A percentile compares a stretch with the other conserved stretches of the same genome.
phyloP scores from a whole-genome alignment of 129 eudicot species.

The Arctium minus region DNA sequence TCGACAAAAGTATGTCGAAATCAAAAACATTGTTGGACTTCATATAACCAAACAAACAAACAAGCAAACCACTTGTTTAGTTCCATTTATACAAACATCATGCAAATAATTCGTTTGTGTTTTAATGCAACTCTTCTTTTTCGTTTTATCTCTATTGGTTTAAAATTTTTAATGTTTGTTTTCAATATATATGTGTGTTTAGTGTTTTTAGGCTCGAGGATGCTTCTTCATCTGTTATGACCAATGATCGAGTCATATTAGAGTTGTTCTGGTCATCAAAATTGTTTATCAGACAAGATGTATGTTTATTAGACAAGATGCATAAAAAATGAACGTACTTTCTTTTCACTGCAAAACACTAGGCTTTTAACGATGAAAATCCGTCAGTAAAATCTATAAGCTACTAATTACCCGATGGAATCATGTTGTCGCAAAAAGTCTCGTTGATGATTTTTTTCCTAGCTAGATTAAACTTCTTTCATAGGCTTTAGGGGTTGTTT shows the following conservation, averaged over 20 bases:
- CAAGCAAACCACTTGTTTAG: conserved; percentile 13
- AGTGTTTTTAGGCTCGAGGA: not conserved
- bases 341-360: too few species aligned
- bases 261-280: not conserved
- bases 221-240: not conserved
- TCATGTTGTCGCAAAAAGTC: too few species aligned
- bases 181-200: not conserved
- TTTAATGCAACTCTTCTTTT: conserved; percentile 8
- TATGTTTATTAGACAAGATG: too few species aligned
- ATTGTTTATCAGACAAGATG: too few species aligned
- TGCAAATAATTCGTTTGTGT: conserved; percentile 7
- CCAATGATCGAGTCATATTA: not conserved
- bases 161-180: not conserved
- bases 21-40: conserved; percentile 13
- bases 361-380: too few species aligned
- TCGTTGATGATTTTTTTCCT: too few species aligned
- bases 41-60: conserved; percentile 20
- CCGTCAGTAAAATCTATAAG: too few species aligned
- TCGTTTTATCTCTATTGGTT: not conserved
- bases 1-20: conserved; percentile 24
- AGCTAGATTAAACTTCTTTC: too few species aligned
- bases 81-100: conserved; percentile 14
- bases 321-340: too few species aligned
- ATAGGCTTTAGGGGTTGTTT: too few species aligned
- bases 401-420: too few species aligned